phyloP scores from a whole-genome alignment of 306 rosid genomes.

The Abrus precatorius region DNA sequence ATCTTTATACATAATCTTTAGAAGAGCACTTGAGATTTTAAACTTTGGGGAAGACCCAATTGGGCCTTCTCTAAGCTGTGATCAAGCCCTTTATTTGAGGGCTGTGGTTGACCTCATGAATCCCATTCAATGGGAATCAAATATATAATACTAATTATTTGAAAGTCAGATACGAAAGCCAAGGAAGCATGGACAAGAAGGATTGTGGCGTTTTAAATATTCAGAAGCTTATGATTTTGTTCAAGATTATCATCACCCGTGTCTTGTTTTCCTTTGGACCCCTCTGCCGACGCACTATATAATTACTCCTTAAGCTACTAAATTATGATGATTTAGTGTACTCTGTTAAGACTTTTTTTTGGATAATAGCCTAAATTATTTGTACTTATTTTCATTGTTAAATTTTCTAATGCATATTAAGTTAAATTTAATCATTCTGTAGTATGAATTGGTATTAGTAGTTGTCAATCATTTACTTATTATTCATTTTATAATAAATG shows the following conservation, averaged over 20 bases:
- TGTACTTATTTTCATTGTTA: neutral
- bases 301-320: neutral
- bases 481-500: neutral
- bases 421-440: neutral
- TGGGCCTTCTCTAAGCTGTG: slow-evolving; percentile 46
- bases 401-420: too few species aligned
- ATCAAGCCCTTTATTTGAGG: slow-evolving; percentile 20
- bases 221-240: slow-evolving; percentile 37
- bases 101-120: slow-evolving; percentile 46
- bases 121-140: slow-evolving; percentile 46
- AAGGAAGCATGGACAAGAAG: slow-evolving; percentile 26
- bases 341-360: neutral
- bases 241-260: slow-evolving; percentile 9
- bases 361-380: neutral
- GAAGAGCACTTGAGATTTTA: neutral
- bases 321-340: neutral
- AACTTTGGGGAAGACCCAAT: neutral
- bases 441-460: neutral
- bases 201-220: slow-evolving; percentile 37
- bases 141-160: neutral
- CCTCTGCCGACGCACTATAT: slow-evolving; percentile 17
- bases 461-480: neutral
- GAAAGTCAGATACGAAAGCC: slow-evolving; percentile 37
- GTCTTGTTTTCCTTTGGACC: slow-evolving; percentile 40
- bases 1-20: neutral